A percentile compares a stretch with the other conserved stretches of the same genome.
These are phyloP conservation scores for Microcera coccophila DNA, from an alignment of 2,329 filamentous ascomycete species.

Conservation along the genomic window DNA sequence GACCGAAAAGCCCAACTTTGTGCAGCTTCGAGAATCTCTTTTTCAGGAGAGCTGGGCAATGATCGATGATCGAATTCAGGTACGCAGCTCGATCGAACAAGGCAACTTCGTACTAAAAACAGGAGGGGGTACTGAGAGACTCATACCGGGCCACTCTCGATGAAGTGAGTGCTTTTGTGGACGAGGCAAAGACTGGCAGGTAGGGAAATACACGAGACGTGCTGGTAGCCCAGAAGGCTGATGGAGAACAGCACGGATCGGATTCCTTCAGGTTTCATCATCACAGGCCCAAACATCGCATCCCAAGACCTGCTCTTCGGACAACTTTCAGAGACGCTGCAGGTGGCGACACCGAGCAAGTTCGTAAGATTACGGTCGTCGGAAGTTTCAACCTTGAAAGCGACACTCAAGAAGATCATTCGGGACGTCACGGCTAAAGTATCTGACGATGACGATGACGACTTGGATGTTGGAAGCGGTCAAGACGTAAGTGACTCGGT, in stretches of 20 bases:
- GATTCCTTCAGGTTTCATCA: constrained; percentile 67
- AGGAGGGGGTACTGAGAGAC: constrained; percentile 51
- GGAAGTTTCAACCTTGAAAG: constrained; percentile 71
- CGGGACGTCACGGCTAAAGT: constrained; percentile 54
- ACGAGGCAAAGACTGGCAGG: constrained; percentile 33
- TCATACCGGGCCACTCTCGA: constrained; percentile 59
- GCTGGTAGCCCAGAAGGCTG: neutral
- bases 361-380: constrained; percentile 66
- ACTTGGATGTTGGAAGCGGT: constrained; percentile 42
- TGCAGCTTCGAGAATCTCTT: constrained; percentile 52
- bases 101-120: constrained; percentile 21
- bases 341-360: constrained; percentile 44
- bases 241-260: constrained; percentile 37
- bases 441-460: constrained; percentile 55
- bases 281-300: constrained; percentile 74
- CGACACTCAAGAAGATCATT: constrained; percentile 68
- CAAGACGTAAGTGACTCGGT: constrained; percentile 41
- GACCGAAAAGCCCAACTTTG: constrained; percentile 46
- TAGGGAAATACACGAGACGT: constrained; percentile 14
- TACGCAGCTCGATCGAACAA: constrained; percentile 8
- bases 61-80: constrained; percentile 60
- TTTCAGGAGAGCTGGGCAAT: constrained; percentile 62
- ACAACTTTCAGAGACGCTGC: constrained; percentile 60
- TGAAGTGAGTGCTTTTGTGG: constrained; percentile 55
- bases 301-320: constrained; percentile 71